Evolutionary conservation across 768 basidiomycete species (phyloP), one percentile per base, ranked within the genome.

Genomic region (Zangia roseola): DNA sequence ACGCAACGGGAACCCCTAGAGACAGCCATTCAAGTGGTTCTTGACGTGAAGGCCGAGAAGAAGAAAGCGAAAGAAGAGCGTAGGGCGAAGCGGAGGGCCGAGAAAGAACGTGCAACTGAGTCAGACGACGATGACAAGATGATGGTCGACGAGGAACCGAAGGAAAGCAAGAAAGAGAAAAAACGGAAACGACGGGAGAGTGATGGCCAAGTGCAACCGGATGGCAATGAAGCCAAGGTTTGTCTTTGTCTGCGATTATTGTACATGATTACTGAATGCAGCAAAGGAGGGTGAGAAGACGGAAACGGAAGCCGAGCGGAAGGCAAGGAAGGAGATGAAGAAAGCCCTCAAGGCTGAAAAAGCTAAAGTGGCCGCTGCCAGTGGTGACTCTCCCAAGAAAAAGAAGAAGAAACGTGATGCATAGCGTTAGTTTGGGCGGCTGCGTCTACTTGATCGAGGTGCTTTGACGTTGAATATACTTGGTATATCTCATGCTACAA

Each of bases 31-130:
- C 78, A 85, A 69, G 84, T 77, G 26, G 90, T 82, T 34, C 61
- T 82, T 57, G 90, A 94, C 50, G 87, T 90, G 58, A 91, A 91
- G 72, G 87, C 87, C 53, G 94, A 95, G 73, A 92, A 91, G 76
- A 79, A 76, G 68, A 82, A 74, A 62, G 81, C 80, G 33, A 91
- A 90, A 72, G 88, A 91, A 71, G 88, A 88, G 71, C 77, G 76
- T 65, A 78, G 67, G 65, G 84, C 86, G 49, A 88, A 85, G 73
- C 86, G 77, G 71, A 77, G 71, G 59, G 65, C 67, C 26, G 71
- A 74, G 63, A 74, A 73, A 61, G 85, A 78, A 43, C 79, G 73
- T 69, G 76, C 74, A 59, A 69, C 64, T 47, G 68, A 67, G 26
- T 57, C 56, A n/a, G 69, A 64, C 26, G 69, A 64, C 26, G 65